These are phyloP conservation scores for Calonectria naviculata DNA, from an alignment of 2,329 filamentous ascomycete genomes.

Conservation along the genomic window DNA sequence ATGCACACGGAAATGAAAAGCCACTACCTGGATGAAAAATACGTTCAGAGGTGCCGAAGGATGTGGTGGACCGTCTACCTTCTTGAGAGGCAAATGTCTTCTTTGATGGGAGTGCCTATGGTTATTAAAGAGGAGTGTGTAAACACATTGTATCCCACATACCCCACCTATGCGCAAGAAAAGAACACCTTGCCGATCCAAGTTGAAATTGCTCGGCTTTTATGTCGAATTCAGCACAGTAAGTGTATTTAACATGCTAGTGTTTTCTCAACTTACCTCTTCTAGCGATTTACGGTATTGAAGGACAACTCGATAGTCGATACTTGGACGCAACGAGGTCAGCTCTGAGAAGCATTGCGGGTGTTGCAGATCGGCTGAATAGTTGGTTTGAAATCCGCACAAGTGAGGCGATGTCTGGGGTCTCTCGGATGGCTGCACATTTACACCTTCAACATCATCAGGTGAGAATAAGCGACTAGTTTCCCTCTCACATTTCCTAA, in stretches of 20 bases:
- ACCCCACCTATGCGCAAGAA: slow-evolving; percentile 18
- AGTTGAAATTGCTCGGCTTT: slow-evolving; percentile 23
- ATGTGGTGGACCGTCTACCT: slow-evolving; percentile 35
- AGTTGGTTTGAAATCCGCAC: slow-evolving; percentile 30
- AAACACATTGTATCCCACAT: slow-evolving; percentile 26
- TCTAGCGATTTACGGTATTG: slow-evolving; percentile 34
- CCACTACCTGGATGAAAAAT: slow-evolving; percentile 13
- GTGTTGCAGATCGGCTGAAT: slow-evolving; percentile 29
- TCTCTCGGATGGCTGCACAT: slow-evolving; percentile 31
- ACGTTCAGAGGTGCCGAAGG: slow-evolving; percentile 25
- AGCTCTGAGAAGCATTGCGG: slow-evolving; percentile 32
- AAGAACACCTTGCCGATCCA: slow-evolving; percentile 27
- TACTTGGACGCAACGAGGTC: slow-evolving; percentile 31
- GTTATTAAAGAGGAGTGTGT: slow-evolving; percentile 31
- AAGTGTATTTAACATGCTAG: background rate
- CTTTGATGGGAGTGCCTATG: slow-evolving; percentile 30
- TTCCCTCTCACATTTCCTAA: fast-evolving
- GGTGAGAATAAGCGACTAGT: background rate
- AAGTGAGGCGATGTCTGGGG: slow-evolving; percentile 24
- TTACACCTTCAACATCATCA: slow-evolving; percentile 34
- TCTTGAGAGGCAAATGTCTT: slow-evolving; percentile 30
- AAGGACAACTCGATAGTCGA: slow-evolving; percentile 36
- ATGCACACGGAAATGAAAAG: slow-evolving; percentile 36
- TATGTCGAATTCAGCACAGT: slow-evolving; percentile 37
- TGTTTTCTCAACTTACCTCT: background rate